These are phyloP conservation scores for Hypericum androsaemum DNA, from an alignment of 345 rosid genomes.

Conservation along the genomic window DNA sequence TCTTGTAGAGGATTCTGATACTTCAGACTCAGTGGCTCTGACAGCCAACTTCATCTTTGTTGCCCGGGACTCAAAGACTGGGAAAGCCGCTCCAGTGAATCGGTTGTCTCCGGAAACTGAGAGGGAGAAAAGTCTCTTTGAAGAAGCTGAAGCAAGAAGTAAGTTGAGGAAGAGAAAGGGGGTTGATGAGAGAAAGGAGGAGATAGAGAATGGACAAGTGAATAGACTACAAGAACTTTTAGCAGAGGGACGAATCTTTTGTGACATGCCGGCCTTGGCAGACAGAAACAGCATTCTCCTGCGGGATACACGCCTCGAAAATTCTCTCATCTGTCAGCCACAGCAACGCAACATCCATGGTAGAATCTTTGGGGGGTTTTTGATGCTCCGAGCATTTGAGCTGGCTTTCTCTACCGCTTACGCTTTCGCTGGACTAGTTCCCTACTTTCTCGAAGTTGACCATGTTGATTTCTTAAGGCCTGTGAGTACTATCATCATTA, in stretches of 20 bases:
- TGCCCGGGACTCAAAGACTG: conserved; percentile 72
- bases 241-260: conserved; percentile 70
- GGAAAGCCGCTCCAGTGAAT: conserved; percentile 66
- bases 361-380: conserved; percentile 66
- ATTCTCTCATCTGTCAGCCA: conserved; percentile 73
- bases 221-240: conserved; percentile 42
- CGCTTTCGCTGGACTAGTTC: conserved; percentile 72
- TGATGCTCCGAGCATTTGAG: conserved; percentile 81
- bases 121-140: conserved; percentile 41
- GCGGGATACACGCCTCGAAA: conserved; percentile 56
- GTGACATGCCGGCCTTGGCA: conserved; percentile 77
- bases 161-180: conserved; percentile 50
- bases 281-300: conserved; percentile 79
- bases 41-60: conserved; percentile 76
- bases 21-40: conserved; percentile 40
- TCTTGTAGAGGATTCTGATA: conserved; percentile 35
- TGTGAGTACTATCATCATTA: conserved; percentile 32
- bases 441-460: conserved; percentile 75
- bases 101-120: conserved; percentile 60
- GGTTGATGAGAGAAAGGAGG: conserved; percentile 43
- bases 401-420: conserved; percentile 83
- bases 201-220: conserved; percentile 28
- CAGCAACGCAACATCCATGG: conserved; percentile 81
- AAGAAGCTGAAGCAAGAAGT: conserved; percentile 72
- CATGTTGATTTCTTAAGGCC: conserved; percentile 83